A percentile compares a stretch with the other conserved stretches of the same genome.
phyloP scores from a whole-genome alignment of 495 filamentous ascomycete species.

The Usnea hakonensis region DNA sequence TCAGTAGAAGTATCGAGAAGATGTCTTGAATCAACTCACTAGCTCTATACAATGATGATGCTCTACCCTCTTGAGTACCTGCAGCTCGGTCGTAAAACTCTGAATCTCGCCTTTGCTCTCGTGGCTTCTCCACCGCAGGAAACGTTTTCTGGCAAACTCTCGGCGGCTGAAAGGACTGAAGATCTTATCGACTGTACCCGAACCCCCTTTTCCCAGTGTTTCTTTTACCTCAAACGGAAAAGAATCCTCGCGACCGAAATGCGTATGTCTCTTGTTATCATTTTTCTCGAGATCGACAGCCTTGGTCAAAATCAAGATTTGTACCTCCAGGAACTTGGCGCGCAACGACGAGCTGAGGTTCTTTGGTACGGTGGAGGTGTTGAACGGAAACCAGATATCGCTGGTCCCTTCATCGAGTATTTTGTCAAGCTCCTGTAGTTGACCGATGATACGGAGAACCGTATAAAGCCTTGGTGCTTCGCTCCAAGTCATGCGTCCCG shows the following conservation, averaged over 20 bases:
- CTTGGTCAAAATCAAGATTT: conserved; percentile 17
- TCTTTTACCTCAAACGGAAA: conserved; percentile 13
- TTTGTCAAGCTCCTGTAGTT: conserved; percentile 12
- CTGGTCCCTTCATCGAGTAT: conserved; percentile 16
- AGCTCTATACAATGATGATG: conserved; percentile 20
- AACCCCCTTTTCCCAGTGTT: conserved; percentile 16
- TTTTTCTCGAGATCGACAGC: conserved; percentile 27
- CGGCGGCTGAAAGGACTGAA: conserved; percentile 10
- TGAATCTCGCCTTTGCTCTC: conserved; percentile 10
- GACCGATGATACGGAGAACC: conserved; percentile 22
- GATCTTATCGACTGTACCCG: conserved; percentile 15
- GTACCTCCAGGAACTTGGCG: conserved; percentile 7
- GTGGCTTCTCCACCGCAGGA: conserved; percentile 1
- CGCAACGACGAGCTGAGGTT: conserved; percentile 1
- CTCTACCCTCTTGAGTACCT: conserved; percentile 16
- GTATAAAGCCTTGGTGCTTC: conserved; percentile 21
- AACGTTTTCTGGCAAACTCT: conserved; percentile 20
- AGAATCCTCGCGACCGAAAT: conserved; percentile 14
- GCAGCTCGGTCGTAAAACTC: conserved; percentile 17
- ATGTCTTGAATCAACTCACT: conserved; percentile 1
- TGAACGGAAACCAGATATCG: conserved; percentile 22
- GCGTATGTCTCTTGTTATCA: conserved; percentile 10
- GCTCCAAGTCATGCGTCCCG: too few relatives aligned
- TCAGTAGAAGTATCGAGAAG: not conserved
- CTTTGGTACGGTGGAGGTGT: conserved; percentile 5